phyloP scores from a whole-genome alignment of 352 stramenopile genomes.

The Phytophthora agathidicida region DNA sequence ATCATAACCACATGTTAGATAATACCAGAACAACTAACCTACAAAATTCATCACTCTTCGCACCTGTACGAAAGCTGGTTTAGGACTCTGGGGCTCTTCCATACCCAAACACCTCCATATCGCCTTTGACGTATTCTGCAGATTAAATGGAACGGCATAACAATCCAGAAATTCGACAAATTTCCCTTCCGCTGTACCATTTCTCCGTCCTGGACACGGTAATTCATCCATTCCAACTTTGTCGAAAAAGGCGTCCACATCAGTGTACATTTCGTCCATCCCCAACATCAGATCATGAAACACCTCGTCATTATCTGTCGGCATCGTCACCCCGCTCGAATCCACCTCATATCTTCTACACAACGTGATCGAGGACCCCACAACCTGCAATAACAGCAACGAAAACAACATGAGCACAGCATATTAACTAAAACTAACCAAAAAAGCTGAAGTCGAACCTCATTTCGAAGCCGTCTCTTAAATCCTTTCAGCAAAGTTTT shows the following conservation, averaged over 20 bases:
- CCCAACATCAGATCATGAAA: slow-evolving; percentile 18
- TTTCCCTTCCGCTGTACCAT: slow-evolving; percentile 22
- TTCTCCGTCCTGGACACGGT: slow-evolving; percentile 25
- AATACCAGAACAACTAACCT: too few species aligned
- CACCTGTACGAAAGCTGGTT: slow-evolving; percentile 28
- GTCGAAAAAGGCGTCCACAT: slow-evolving; percentile 23
- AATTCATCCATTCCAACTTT: slow-evolving; percentile 21
- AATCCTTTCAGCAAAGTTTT: slow-evolving; percentile 21
- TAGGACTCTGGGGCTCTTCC: slow-evolving; percentile 24
- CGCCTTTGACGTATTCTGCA: slow-evolving; percentile 17
- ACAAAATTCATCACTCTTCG: too few species aligned
- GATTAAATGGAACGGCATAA: slow-evolving; percentile 19
- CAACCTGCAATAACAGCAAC: slow-evolving; percentile 14
- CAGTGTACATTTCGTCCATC: slow-evolving; percentile 23
- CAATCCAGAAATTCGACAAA: slow-evolving; percentile 31
- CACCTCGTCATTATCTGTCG: slow-evolving; percentile 23
- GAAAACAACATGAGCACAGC: slow-evolving; percentile 3
- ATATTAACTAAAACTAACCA: not conserved
- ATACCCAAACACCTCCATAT: slow-evolving; percentile 24
- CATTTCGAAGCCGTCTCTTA: slow-evolving; percentile 24
- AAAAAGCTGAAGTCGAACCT: slow-evolving; percentile 13
- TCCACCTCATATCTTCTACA: slow-evolving; percentile 17
- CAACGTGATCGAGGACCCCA: slow-evolving; percentile 22
- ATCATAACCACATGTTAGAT: not conserved
- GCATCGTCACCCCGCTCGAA: slow-evolving; percentile 10